phyloP scores from a whole-genome alignment of 345 rosid species.

The Firmiana major region DNA sequence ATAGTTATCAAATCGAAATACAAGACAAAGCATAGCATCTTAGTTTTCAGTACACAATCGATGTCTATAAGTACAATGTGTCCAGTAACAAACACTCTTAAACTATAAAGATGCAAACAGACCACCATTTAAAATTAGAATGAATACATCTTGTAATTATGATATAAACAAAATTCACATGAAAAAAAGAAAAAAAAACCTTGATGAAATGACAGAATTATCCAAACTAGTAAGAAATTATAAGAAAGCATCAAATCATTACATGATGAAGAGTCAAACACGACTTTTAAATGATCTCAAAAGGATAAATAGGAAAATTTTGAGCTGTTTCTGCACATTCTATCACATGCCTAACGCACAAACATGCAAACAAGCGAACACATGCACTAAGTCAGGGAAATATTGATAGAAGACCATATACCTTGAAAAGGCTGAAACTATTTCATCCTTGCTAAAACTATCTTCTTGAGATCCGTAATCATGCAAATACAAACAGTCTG shows the following conservation, averaged over 20 bases:
- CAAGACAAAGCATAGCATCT: not conserved
- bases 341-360: not conserved
- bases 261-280: not conserved
- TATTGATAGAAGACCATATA: not conserved
- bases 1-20: not conserved
- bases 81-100: not conserved
- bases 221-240: not conserved
- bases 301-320: not conserved
- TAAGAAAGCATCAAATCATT: not conserved
- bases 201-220: not conserved
- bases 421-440: conserved; percentile 64
- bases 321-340: not conserved
- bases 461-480: conserved; percentile 71
- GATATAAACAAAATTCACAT: not conserved
- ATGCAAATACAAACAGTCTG: conserved; percentile 75
- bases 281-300: not conserved
- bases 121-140: not conserved
- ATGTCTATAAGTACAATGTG: not conserved
- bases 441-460: conserved; percentile 73
- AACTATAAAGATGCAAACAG: not conserved
- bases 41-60: not conserved
- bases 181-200: not conserved
- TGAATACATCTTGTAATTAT: not conserved
- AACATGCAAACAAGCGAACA: not conserved
- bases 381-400: not conserved